A percentile compares a stretch with the other conserved stretches of the same genome.
These are phyloP conservation scores for Bondarzewia mesenterica DNA, from an alignment of 1,284 basidiomycete species.

Conservation along the genomic window DNA sequence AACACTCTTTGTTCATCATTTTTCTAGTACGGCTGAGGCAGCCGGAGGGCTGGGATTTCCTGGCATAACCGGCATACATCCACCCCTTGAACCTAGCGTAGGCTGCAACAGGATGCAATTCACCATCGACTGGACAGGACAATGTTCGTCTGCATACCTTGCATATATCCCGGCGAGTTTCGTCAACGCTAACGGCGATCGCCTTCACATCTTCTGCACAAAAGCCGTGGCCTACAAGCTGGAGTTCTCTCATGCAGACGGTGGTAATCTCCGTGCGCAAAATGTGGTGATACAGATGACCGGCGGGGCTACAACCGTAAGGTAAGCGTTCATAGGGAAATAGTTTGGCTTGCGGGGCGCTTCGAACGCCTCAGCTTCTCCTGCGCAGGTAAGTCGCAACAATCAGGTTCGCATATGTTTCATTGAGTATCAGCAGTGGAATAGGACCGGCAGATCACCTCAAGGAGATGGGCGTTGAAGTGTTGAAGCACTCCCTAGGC, in stretches of 20 bases:
- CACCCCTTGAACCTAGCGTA: constrained; percentile 3
- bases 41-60: constrained; percentile 2
- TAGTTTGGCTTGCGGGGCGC: neutral
- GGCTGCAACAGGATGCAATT: constrained; percentile 6
- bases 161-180: constrained; percentile 1
- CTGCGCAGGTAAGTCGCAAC: constrained; percentile 6
- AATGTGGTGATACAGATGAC: neutral
- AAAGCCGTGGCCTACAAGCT: neutral
- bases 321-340: neutral
- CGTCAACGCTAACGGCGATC: neutral
- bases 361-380: constrained; percentile 2
- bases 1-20: neutral
- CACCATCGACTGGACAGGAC: neutral
- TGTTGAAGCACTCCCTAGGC: neutral
- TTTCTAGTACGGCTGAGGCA: neutral
- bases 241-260: neutral
- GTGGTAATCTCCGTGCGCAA: neutral
- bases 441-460: constrained; percentile 3
- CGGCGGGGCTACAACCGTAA: neutral
- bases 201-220: constrained; percentile 5
- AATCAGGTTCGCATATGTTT: too few relatives aligned
- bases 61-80: constrained; percentile 3
- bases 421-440: neutral
- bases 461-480: neutral
- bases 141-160: constrained; percentile 3